phyloP scores from a whole-genome alignment of 2,329 filamentous ascomycete species.

The Penicillium sp. region DNA sequence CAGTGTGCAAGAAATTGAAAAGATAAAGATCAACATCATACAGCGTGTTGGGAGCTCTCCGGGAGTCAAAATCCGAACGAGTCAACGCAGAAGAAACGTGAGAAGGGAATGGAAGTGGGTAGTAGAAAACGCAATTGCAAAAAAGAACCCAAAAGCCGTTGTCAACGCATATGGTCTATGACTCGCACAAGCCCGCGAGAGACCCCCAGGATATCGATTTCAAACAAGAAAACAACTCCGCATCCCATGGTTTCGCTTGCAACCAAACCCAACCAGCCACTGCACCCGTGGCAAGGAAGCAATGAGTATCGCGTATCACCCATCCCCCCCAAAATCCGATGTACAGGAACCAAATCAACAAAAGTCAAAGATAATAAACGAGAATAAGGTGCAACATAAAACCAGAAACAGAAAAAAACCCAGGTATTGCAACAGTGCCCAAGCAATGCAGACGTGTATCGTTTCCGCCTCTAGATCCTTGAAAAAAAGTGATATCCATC shows the following conservation, averaged over 20 bases:
- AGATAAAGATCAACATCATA: constrained; percentile 13
- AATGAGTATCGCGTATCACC: constrained; percentile 34
- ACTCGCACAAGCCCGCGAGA: constrained; percentile 27
- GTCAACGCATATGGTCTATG: constrained; percentile 33
- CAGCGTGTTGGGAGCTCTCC: constrained; percentile 13
- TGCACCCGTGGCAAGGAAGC: constrained; percentile 30
- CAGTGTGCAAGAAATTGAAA: constrained; percentile 13
- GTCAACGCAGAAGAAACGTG: constrained; percentile 17
- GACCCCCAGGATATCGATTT: constrained; percentile 33
- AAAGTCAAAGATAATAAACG: constrained; percentile 23
- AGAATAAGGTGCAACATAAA: constrained; percentile 9
- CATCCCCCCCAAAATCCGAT: constrained; percentile 34
- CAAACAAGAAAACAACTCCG: constrained; percentile 35
- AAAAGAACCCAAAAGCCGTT: constrained; percentile 22
- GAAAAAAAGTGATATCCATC: constrained; percentile 36
- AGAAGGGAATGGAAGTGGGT: constrained; percentile 8
- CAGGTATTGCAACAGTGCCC: constrained; percentile 37
- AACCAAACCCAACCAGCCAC: constrained; percentile 31
- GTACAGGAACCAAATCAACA: constrained; percentile 33
- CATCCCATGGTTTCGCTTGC: constrained; percentile 39
- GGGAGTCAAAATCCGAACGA: constrained; percentile 26
- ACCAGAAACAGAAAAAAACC: constrained; percentile 23
- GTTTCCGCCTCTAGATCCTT: constrained; percentile 46
- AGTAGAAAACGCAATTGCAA: constrained; percentile 10
- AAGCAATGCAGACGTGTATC: constrained; percentile 47